Percentiles rank a stretch among this genome's conserved stretches.
Evolutionary conservation across 1,139 yeast genomes (phyloP).

Genomic region (Suhomyces maxii): DNA sequence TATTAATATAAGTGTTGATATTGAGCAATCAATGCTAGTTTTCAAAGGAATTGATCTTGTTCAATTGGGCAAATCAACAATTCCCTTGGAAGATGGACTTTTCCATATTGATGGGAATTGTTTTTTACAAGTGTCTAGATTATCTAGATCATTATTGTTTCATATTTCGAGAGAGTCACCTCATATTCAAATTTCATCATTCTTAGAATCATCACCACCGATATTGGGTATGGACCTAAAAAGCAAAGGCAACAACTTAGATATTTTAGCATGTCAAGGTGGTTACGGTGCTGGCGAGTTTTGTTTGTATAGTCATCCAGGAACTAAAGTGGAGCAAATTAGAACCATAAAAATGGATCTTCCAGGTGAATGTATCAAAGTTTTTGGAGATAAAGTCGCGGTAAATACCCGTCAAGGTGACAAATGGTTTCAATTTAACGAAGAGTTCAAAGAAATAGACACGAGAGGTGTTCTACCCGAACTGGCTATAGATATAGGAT

Average conservation of each 20-base stretch:
- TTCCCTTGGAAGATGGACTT: slow-evolving; percentile 21
- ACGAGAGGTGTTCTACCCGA: background rate
- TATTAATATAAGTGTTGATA: slow-evolving; percentile 22
- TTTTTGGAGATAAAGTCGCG: background rate
- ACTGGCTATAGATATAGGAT: background rate
- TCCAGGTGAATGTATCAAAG: background rate
- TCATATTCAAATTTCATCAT: slow-evolving; percentile 23
- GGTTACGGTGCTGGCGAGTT: slow-evolving; percentile 42
- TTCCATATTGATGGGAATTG: slow-evolving; percentile 30
- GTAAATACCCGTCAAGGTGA: background rate
- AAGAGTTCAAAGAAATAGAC: background rate
- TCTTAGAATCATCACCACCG: slow-evolving; percentile 36
- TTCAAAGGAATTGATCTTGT: slow-evolving; percentile 25
- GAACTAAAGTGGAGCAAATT: background rate
- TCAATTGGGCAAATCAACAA: slow-evolving; percentile 33
- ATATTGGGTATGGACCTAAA: slow-evolving; percentile 27
- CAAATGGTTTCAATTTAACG: background rate
- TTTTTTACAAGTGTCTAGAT: slow-evolving; percentile 35
- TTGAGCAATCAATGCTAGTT: slow-evolving; percentile 12
- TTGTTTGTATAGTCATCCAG: slow-evolving; percentile 7
- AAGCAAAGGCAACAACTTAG: slow-evolving; percentile 5
- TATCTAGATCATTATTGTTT: slow-evolving; percentile 37
- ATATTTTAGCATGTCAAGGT: slow-evolving; percentile 38
- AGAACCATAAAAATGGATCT: background rate
- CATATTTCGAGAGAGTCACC: slow-evolving; percentile 30